Evolutionary conservation across 2,329 filamentous ascomycete species (phyloP), one percentile per base, ranked within the genome.

Genomic region (Scedosporium minutisporum): DNA sequence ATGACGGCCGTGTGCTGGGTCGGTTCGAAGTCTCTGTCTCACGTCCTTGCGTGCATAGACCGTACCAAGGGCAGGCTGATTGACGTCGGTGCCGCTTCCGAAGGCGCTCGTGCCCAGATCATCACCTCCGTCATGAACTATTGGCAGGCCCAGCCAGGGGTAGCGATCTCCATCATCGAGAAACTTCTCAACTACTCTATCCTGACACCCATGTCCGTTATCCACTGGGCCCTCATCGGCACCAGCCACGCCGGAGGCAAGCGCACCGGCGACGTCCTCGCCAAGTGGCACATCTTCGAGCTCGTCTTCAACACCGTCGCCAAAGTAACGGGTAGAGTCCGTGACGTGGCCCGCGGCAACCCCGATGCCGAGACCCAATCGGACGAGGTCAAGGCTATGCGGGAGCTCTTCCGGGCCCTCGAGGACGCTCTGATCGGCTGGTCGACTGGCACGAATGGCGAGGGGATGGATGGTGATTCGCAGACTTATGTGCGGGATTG

Each of bases 161-260:
- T 96, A 53, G 95, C 92, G 3, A 85, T 97, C 67, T 90, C 90
- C 68, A 96, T 99, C 69, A 84, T 97, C 64, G 93, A 97, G 79
- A 97, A 97, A 76, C 83, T 99, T 4, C 87, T 99, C 68, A 99
- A 97, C 77, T 99, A 97, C 77, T 93, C 90, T 14, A 96, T 99
- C 68, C 82, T 99, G 42, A 92, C 89, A 7, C 95, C 95, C 0
- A 80, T 87, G 63, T 88, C 87, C 16, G 92, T 99, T 29, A 83
- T 97, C 58, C 87, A 96, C 70, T 99, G 95, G 95, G 91, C 91
- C 0, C 81, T 99, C 12, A 80, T 86, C 38, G 86, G 71, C n/a
- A 71, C 69, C 58, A 72, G 74, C 18, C 75, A 91, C 65, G 80
- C 74, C n/a, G 71, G 71, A 53, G 77, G 77, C 48, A 74, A 75